Evolutionary conservation across 345 rosid genomes (phyloP).

Genomic region (Ceriops tagal): DNA sequence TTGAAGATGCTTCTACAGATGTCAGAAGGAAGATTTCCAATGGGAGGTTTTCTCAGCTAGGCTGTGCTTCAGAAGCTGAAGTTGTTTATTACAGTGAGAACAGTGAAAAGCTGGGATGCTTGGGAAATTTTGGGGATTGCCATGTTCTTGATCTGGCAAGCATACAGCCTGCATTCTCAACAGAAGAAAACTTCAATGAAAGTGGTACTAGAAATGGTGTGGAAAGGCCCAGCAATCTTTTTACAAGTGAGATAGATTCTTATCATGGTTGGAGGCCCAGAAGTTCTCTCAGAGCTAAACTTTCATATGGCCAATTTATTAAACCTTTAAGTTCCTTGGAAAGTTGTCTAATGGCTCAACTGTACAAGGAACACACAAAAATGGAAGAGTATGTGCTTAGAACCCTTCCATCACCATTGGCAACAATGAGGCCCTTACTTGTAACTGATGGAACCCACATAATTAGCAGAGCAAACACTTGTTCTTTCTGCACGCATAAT

Average conservation of each 20-base stretch:
- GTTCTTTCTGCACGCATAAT: constrained; percentile 16
- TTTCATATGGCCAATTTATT: constrained; percentile 17
- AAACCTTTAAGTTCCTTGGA: constrained; percentile 60
- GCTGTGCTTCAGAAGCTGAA: constrained; percentile 35
- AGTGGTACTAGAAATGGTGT: constrained; percentile 18
- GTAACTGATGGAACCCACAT: constrained; percentile 53
- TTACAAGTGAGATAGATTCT: constrained; percentile 21
- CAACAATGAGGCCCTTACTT: constrained; percentile 46
- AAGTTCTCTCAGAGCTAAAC: constrained; percentile 42
- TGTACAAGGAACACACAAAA: constrained; percentile 40
- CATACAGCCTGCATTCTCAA: constrained; percentile 28
- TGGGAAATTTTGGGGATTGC: constrained; percentile 20
- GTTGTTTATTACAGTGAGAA: constrained; percentile 29
- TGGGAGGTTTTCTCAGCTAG: constrained; percentile 20
- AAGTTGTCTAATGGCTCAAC: constrained; percentile 62
- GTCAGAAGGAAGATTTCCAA: constrained; percentile 10
- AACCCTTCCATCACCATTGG: constrained; percentile 42
- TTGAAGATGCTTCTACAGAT: constrained; percentile 27
- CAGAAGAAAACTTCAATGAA: constrained; percentile 19
- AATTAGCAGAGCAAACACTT: constrained; percentile 42
- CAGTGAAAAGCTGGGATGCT: constrained; percentile 24
- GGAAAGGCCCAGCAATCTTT: constrained; percentile 11
- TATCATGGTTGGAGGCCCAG: constrained; percentile 30
- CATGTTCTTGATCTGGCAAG: constrained; percentile 24
- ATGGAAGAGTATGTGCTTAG: constrained; percentile 48